A percentile compares a stretch with the other conserved stretches of the same genome.
Evolutionary conservation across 495 filamentous ascomycete species (phyloP).

Genomic region (Ascobolus immersus): DNA sequence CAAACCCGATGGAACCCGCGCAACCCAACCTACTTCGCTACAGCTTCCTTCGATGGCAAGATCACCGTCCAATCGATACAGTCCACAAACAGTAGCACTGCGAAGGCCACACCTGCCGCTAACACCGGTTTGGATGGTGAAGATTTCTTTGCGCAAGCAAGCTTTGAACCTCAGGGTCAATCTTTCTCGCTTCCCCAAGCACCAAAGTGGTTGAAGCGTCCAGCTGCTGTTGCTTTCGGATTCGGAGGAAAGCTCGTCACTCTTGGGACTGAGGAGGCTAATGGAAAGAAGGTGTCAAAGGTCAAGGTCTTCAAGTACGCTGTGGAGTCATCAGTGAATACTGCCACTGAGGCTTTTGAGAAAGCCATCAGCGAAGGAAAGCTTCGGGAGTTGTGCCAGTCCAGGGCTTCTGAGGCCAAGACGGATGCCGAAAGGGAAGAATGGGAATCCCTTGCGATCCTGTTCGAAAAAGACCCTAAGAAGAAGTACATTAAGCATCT

Average conservation of each 20-base stretch:
- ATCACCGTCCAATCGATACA: constrained; percentile 81
- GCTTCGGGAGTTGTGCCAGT: constrained; percentile 52
- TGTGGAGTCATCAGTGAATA: constrained; percentile 62
- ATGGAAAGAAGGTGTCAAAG: constrained; percentile 39
- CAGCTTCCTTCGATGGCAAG: constrained; percentile 88
- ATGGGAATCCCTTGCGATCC: constrained; percentile 79
- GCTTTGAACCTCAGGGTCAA: constrained; percentile 66
- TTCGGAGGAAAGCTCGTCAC: constrained; percentile 85
- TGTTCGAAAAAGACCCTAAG: constrained; percentile 56
- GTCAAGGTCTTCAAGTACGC: constrained; percentile 65
- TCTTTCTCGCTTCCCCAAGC: constrained; percentile 66
- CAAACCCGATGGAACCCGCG: constrained; percentile 81
- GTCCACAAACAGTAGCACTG: constrained; percentile 48
- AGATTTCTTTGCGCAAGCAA: constrained; percentile 88
- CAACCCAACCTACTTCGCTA: constrained; percentile 74
- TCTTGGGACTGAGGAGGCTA: constrained; percentile 32
- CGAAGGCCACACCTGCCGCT: constrained; percentile 22
- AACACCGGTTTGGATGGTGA: constrained; percentile 48
- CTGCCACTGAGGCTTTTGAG: constrained; percentile 68
- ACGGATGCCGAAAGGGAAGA: constrained; percentile 82
- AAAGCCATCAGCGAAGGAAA: constrained; percentile 53
- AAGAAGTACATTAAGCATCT: constrained; percentile 64
- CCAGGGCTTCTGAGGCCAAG: constrained; percentile 41
- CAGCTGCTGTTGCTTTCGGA: constrained; percentile 71
- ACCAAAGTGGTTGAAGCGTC: constrained; percentile 72